Base-by-base conservation (phyloP, 169 alveolate species). In the Theileria orientalis region DNA sequence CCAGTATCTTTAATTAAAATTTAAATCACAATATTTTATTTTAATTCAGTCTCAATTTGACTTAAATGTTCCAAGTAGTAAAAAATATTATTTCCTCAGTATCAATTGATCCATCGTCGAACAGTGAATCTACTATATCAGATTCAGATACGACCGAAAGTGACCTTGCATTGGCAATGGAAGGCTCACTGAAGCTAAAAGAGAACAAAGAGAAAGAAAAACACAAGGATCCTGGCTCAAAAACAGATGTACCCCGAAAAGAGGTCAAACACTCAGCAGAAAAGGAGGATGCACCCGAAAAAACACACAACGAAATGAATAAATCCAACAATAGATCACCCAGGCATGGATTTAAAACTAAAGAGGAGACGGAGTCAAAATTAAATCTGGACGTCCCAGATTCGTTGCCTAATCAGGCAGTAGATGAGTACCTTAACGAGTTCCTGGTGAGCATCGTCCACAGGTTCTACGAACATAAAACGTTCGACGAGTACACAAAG, bases 401-500 rank as follows among this genome's bases (percentile, higher is more conserved):
- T 25, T 35, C 21, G 49, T 21, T n/a, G 2, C 54, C 54, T 9
- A 33, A 35, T 25, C 16, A 32, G 7, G 1, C 44, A 1, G 49
- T 62, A 1, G 72, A 62, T 13, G 72, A 44, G 37, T 62, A 62
- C 35, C 27, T 62, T 21, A 62, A 40, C 33, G 30, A 68, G 42
- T 51, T 49, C 23, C 25, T 49, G 13, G 56, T 29, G 14, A 29
- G 56, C 51, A 40, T 68, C 27, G 56, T 79, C 41, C 2, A 40
- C 16, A 19, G 62, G 19, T 71, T 70, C 57, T 25, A 60, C 37
- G 49, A 56, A 11, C 61, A 69, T 11, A 54, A 25, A 8, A 25
- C 54, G 3, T 76, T 68, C 33, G 37, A 32, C n/a, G 72, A 37
- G 33, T 79, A 75, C 76, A 29, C 23, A 14, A 44, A 44, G 59